These are phyloP conservation scores for Oryza meyeriana DNA, from an alignment of 176 grass and related monocot species.

Conservation along the genomic window DNA sequence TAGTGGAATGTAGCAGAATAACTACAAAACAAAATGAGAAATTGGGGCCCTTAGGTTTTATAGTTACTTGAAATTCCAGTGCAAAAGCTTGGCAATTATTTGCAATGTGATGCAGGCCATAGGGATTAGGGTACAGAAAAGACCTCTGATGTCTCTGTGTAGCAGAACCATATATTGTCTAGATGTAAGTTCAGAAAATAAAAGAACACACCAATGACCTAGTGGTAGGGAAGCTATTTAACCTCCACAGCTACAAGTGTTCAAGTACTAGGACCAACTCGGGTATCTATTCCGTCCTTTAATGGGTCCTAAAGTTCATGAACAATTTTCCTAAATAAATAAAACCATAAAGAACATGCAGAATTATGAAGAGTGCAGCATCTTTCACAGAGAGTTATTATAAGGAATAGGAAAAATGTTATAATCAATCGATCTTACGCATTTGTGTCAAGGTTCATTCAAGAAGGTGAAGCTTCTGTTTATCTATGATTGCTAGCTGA, in stretches of 20 bases:
- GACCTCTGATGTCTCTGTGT: not conserved
- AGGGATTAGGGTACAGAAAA: constrained; percentile 1
- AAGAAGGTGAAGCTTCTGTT: not conserved
- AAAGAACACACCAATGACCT: not conserved
- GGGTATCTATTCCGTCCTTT: not conserved
- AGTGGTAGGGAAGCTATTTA: not conserved
- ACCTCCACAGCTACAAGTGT: not conserved
- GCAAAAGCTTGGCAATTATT: not conserved
- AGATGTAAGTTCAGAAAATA: not conserved
- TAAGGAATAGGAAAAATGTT: not conserved
- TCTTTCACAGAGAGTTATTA: not conserved
- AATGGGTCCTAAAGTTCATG: not conserved
- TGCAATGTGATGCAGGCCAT: not conserved
- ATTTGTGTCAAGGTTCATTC: not conserved
- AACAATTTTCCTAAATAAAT: not conserved
- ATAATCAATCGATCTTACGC: not conserved
- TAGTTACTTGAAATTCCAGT: not conserved
- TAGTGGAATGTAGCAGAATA: not conserved
- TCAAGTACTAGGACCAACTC: not conserved
- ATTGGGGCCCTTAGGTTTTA: not conserved
- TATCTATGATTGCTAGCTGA: constrained; percentile 2
- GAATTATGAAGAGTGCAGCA: not conserved
- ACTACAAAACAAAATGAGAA: not conserved
- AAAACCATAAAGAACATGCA: not conserved
- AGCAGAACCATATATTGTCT: not conserved